phyloP scores from a whole-genome alignment of 495 filamentous ascomycete species.

The Aspergillus carlsbadensis region DNA sequence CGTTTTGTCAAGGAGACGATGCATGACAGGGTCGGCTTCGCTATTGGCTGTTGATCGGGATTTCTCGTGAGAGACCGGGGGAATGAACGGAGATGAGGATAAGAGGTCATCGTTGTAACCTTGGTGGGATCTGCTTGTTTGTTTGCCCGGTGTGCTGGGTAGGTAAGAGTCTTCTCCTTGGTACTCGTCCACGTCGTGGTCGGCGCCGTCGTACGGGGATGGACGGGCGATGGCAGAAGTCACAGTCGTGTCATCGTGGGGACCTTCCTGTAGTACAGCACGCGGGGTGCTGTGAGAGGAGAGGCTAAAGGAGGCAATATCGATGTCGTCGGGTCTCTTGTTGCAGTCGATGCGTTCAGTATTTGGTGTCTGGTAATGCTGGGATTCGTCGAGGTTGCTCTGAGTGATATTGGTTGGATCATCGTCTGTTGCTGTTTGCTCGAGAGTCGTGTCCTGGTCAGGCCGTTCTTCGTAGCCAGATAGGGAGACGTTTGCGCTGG shows the following conservation, averaged over 20 bases:
- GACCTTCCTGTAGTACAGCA: constrained; percentile 43
- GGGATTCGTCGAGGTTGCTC: constrained; percentile 28
- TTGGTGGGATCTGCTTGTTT: constrained; percentile 6
- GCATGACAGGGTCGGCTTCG: constrained; percentile 68
- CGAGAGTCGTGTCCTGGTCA: constrained; percentile 44
- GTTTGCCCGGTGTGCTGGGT: constrained; percentile 40
- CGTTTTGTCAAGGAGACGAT: constrained; percentile 87
- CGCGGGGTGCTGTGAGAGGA: constrained; percentile 52
- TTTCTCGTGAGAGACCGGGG: constrained; percentile 41
- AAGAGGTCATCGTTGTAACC: constrained; percentile 33
- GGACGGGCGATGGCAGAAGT: constrained; percentile 56
- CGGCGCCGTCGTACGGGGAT: constrained; percentile 32
- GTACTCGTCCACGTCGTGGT: constrained; percentile 35
- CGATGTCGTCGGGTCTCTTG: constrained; percentile 49
- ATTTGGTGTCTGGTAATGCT: constrained; percentile 38
- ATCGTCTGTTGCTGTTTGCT: constrained; percentile 50
- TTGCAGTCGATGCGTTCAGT: constrained; percentile 25
- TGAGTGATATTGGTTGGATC: constrained; percentile 50
- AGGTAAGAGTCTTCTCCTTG: constrained; percentile 42
- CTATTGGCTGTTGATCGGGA: constrained; percentile 27
- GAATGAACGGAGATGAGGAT: constrained; percentile 51
- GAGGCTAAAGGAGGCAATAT: constrained; percentile 54
- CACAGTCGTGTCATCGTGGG: constrained; percentile 58
- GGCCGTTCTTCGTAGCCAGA: constrained; percentile 88
- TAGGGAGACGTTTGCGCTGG: constrained; percentile 94